Base-by-base conservation (phyloP, 805 yeast genomes). In the Kodamaea lidongshanica region DNA sequence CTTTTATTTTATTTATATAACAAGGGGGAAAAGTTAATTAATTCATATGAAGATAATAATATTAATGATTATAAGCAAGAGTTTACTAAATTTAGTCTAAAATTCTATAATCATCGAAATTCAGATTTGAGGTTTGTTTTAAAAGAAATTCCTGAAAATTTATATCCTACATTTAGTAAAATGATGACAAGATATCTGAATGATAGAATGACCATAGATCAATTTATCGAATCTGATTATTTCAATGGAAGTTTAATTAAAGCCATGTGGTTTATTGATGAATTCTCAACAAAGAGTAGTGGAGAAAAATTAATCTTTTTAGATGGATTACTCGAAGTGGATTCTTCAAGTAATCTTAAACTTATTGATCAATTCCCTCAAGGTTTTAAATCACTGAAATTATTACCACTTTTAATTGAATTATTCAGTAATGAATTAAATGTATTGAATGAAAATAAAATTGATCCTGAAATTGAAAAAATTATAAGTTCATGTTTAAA, bases 191-290 rank as follows among this genome's bases (percentile, higher is more conserved):
- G 77, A 46, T 67, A 66, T 42, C 72, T 86, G 4, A 53, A 65
- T 25, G 74, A 74, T 39, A 61, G 89, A 50, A 49, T 73, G 34
- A 50, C 77, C 27, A 64, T 88, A 27, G 73, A 77, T 42, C 79
- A 76, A 28, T 72, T 92, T 37, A 69, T 82, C n/a, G 72, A 74
- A 7, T 74, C 86, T 7, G 74, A 70, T 20, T 83, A 74, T 43
- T 89, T 88, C 55, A 82, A 85, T 56, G 88, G 86, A 40, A 84
- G 89, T 30, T 60, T 87, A 28, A 75, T 89, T 30, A 79, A 81
- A 46, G 79, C 94, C 3, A 67, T 89, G 62, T 75, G 79, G 52
- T 79, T 81, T 43, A 54, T 89, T 25, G 96, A 89, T 48, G 92
- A 83, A 34, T 77, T 84, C 38, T 74, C 87, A 7, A 82, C 95